phyloP scores from a whole-genome alignment of 192 early-diverging fungal species.

The Backusella tuberculispora region DNA sequence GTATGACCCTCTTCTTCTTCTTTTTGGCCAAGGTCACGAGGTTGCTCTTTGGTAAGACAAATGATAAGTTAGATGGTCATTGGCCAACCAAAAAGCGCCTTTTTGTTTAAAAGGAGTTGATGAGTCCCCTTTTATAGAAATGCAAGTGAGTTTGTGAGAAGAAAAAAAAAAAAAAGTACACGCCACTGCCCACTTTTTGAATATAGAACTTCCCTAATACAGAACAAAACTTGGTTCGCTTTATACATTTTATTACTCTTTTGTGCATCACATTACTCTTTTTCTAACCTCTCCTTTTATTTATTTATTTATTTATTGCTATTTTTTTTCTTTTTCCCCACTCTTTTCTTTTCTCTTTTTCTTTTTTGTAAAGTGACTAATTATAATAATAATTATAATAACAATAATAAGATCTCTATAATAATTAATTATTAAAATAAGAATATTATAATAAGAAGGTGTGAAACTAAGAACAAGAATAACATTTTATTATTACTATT shows the following conservation, averaged over 20 bases:
- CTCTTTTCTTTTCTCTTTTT: background rate
- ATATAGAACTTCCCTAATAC: background rate
- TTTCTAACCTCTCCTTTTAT: background rate
- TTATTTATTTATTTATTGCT: background rate
- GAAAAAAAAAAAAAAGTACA: background rate
- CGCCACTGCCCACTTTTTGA: constrained; percentile 6
- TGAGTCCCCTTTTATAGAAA: constrained; percentile 8
- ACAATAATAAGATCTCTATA: background rate
- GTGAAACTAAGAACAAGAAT: background rate
- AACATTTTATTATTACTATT: background rate
- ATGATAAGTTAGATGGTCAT: background rate
- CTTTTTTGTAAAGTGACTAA: background rate
- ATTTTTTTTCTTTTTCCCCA: background rate
- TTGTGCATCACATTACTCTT: constrained; percentile 24
- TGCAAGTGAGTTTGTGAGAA: constrained; percentile 20
- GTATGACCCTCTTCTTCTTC: background rate
- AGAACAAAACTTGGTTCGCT: constrained; percentile 6
- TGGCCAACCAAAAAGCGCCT: background rate
- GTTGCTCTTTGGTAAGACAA: constrained; percentile 13
- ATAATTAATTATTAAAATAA: constrained; percentile 4
- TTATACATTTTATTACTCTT: constrained; percentile 11
- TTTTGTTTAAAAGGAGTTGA: background rate
- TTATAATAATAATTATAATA: background rate
- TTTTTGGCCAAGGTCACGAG: constrained; percentile 1
- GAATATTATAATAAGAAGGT: background rate